Percentiles rank a stretch among this genome's conserved stretches.
phyloP scores from a whole-genome alignment of 2,329 filamentous ascomycete species.

The Fusarium lyarnte region DNA sequence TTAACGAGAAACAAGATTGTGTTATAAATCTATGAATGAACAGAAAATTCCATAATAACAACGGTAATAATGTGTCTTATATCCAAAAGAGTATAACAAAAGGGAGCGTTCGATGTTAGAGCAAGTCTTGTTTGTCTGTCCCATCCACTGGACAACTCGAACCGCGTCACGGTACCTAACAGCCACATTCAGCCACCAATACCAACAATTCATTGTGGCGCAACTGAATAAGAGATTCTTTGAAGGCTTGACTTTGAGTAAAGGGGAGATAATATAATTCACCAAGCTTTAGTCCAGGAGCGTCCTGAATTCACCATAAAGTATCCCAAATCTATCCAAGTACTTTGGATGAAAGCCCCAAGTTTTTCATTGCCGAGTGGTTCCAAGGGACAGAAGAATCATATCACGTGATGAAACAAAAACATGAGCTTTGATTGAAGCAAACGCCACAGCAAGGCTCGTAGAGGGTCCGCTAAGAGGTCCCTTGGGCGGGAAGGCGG shows the following conservation, averaged over 20 bases:
- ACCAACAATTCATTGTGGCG: neutral
- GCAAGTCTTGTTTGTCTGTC: constrained; percentile 18
- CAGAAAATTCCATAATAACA: neutral
- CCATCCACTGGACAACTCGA: constrained; percentile 33
- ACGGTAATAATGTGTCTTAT: neutral
- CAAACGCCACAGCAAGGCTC: constrained; percentile 28
- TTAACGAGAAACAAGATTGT: neutral
- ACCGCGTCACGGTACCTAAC: constrained; percentile 26
- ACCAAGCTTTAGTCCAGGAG: neutral
- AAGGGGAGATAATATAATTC: neutral
- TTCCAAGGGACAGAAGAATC: neutral
- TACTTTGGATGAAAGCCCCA: neutral
- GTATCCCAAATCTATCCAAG: neutral
- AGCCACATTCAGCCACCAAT: constrained; percentile 28
- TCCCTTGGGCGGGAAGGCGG: constrained; percentile 40
- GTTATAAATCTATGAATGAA: neutral
- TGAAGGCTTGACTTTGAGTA: neutral
- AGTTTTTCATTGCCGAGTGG: neutral
- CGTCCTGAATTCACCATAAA: too few relatives aligned
- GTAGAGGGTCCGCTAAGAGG: constrained; percentile 31
- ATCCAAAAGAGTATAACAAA: constrained; percentile 6
- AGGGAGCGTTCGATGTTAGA: constrained; percentile 22
- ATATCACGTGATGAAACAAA: constrained; percentile 31
- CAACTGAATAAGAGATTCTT: neutral
- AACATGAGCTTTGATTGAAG: constrained; percentile 26